Percentiles rank a stretch among this genome's conserved stretches.
These are phyloP conservation scores for Colletotrichum costaricense DNA, from an alignment of 2,329 filamentous ascomycete species.

Conservation along the genomic window DNA sequence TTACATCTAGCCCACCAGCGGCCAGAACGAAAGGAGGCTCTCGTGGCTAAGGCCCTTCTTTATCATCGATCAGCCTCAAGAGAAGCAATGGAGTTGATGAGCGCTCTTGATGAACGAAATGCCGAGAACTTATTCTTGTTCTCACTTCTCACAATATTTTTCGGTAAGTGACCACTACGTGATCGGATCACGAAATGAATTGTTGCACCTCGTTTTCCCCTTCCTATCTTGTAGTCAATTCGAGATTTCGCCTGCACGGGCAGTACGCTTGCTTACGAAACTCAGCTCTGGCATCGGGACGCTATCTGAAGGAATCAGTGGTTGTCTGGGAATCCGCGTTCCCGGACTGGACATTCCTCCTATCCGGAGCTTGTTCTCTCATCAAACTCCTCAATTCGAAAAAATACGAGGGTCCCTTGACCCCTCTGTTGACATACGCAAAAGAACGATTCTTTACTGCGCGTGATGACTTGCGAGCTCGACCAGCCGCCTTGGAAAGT, in stretches of 20 bases:
- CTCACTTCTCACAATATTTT: slow-evolving; percentile 47
- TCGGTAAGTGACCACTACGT: slow-evolving; percentile 37
- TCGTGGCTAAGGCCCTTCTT: slow-evolving; percentile 41
- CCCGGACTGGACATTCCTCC: slow-evolving; percentile 46
- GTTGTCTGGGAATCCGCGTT: slow-evolving; percentile 42
- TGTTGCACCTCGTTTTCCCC: neutral
- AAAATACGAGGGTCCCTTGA: slow-evolving; percentile 31
- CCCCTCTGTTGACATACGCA: slow-evolving; percentile 39
- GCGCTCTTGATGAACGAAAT: slow-evolving; percentile 35
- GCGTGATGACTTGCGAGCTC: neutral
- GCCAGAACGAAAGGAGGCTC: slow-evolving; percentile 49
- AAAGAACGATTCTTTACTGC: slow-evolving; percentile 37
- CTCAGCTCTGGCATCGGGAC: slow-evolving; percentile 41
- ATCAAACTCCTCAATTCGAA: slow-evolving; percentile 37
- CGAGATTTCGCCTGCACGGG: neutral
- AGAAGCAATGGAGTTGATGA: slow-evolving; percentile 36
- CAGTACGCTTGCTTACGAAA: neutral
- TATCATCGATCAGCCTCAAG: slow-evolving; percentile 33
- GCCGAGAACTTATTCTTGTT: slow-evolving; percentile 42
- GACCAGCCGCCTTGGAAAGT: slow-evolving; percentile 29
- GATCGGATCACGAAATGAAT: neutral
- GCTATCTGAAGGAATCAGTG: slow-evolving; percentile 43
- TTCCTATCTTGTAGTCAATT: neutral
- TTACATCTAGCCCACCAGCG: slow-evolving; percentile 58
- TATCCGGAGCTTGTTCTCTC: slow-evolving; percentile 43